Percentiles rank a stretch among this genome's conserved stretches.
Conservation (phyloP, 441 rosid genomes). For the Erysimum cheiri region DNA sequence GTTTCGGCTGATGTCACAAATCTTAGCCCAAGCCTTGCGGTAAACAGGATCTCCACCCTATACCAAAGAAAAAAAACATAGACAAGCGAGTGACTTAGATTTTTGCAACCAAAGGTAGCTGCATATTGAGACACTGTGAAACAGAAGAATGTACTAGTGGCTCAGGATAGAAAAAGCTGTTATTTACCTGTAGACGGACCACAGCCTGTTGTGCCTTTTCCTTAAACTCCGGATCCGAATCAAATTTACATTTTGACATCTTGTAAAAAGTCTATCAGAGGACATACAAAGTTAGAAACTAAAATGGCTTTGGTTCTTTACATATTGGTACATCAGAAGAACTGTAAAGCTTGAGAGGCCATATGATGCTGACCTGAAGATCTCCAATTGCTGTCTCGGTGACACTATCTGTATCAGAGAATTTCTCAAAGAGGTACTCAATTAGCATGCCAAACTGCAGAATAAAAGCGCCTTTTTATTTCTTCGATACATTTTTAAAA, state of each 20-base stretch:
- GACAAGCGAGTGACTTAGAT: constrained; percentile 17
- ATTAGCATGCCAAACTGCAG: constrained; percentile 96
- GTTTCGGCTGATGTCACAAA: constrained; percentile 85
- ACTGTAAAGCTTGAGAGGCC: constrained; percentile 22
- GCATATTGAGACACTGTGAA: constrained; percentile 6
- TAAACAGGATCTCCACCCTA: constrained; percentile 84
- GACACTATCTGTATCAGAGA: constrained; percentile 64
- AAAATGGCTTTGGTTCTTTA: constrained; percentile 11
- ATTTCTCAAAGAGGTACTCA: constrained; percentile 81
- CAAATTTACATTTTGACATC: constrained; percentile 77
- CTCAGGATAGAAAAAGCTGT: background rate
- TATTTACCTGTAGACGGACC: constrained; percentile 85
- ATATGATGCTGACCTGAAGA: constrained; percentile 68
- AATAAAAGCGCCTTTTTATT: constrained; percentile 1
- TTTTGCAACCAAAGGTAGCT: background rate
- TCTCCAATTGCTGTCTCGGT: constrained; percentile 81
- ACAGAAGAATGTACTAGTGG: constrained; percentile 17
- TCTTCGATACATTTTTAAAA: background rate
- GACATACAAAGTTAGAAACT: constrained; percentile 38
- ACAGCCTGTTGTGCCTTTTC: constrained; percentile 89
- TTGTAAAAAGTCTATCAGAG: constrained; percentile 72
- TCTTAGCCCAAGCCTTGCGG: constrained; percentile 74
- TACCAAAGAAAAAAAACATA: constrained; percentile 15
- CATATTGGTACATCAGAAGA: constrained; percentile 13
- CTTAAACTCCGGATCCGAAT: constrained; percentile 70